These are phyloP conservation scores for Pichia nakasei DNA, from an alignment of 805 yeast species.

Conservation along the genomic window DNA sequence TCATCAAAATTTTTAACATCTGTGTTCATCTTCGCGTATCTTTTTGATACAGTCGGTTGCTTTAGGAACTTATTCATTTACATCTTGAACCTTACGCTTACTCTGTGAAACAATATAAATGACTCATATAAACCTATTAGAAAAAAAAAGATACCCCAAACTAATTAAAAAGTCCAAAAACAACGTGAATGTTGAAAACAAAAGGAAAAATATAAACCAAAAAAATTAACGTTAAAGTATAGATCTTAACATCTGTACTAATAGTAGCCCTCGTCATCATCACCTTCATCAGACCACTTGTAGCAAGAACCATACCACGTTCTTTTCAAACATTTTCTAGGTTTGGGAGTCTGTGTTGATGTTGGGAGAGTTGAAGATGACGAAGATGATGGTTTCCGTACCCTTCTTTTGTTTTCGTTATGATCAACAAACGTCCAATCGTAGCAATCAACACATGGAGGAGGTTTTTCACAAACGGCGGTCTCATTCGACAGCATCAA, in stretches of 20 bases:
- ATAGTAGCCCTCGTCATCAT: conserved; percentile 6
- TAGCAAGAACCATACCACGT: conserved; percentile 57
- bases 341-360: conserved; percentile 21
- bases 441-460: conserved; percentile 84
- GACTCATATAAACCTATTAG: too few species aligned
- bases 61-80: too few species aligned
- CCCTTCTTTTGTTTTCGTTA: conserved; percentile 26
- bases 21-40: too few species aligned
- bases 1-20: too few species aligned
- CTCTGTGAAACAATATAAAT: too few species aligned
- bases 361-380: conserved; percentile 1
- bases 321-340: conserved; percentile 42
- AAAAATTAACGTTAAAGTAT: background rate
- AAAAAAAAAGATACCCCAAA: too few species aligned
- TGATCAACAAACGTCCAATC: conserved; percentile 73
- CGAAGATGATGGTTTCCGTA: conserved; percentile 12
- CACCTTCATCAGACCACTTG: conserved; percentile 26
- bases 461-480: conserved; percentile 63
- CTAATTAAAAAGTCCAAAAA: too few species aligned
- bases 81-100: too few species aligned
- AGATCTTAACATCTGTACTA: too few species aligned
- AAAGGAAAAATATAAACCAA: background rate
- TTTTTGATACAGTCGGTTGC: too few species aligned
- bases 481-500: conserved; percentile 65
- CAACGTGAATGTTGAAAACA: too few species aligned